Evolutionary conservation across 73 alveolate genomes (phyloP).

Genomic region (Paramecium tetraurelia): DNA sequence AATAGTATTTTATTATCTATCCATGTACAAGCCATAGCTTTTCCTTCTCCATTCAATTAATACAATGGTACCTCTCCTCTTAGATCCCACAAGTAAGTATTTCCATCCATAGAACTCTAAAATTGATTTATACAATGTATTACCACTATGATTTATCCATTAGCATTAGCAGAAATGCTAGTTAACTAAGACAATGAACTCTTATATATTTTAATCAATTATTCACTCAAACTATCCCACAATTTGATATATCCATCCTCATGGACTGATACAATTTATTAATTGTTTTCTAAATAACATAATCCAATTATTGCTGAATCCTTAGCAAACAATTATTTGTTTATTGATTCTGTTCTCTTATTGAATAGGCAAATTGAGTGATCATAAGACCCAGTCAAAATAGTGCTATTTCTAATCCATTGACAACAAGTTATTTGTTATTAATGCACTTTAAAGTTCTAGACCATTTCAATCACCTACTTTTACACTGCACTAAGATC

Average conservation of each 20-base stretch:
- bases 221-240: conserved; percentile 6
- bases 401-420: neutral
- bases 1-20: neutral
- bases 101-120: conserved; percentile 40
- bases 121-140: neutral
- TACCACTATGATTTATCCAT: neutral
- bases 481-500: neutral
- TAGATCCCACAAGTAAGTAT: conserved; percentile 9
- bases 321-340: neutral
- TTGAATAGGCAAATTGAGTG: conserved; percentile 8
- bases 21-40: neutral
- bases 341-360: neutral
- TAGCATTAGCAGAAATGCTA: neutral
- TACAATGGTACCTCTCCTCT: conserved; percentile 1
- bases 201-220: neutral
- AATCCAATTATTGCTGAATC: neutral
- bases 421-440: neutral
- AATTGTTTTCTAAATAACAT: neutral
- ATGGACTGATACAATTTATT: neutral
- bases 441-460: conserved; percentile 3
- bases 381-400: conserved; percentile 33
- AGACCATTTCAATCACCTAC: neutral
- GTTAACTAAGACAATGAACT: neutral
- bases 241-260: conserved; percentile 40
- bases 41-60: neutral